These are phyloP conservation scores for Colletotrichum truncatum DNA, from an alignment of 2,329 filamentous ascomycete species.

Conservation along the genomic window DNA sequence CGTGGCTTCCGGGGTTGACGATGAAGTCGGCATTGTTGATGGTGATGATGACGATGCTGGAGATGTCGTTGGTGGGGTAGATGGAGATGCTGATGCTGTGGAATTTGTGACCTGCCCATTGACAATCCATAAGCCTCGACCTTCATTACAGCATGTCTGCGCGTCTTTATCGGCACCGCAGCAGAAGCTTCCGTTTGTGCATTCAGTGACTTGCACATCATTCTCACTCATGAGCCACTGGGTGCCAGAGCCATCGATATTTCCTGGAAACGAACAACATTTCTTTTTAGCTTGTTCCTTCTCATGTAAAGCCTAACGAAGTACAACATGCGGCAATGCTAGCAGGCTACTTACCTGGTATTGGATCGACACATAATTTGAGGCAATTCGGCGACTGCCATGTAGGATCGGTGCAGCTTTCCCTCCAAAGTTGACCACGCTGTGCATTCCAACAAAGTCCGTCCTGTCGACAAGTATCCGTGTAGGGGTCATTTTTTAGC, in stretches of 20 bases:
- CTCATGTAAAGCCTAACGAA: too few relatives aligned
- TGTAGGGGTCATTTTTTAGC: not conserved
- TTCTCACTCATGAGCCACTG: too few relatives aligned
- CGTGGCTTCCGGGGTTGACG: too few relatives aligned
- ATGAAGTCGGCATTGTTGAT: too few relatives aligned
- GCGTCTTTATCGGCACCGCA: not conserved
- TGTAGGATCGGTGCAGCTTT: constrained; percentile 31
- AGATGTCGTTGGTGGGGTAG: not conserved
- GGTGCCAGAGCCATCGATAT: not conserved
- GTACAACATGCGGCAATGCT: too few relatives aligned
- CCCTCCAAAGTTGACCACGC: constrained; percentile 12
- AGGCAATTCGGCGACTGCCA: constrained; percentile 33
- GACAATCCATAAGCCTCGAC: not conserved
- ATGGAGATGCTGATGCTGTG: not conserved
- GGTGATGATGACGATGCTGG: not conserved
- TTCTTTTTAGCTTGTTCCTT: not conserved
- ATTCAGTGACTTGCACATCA: not conserved
- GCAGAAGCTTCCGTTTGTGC: not conserved
- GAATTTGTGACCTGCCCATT: not conserved
- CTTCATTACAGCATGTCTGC: not conserved
- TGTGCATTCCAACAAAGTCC: constrained; percentile 9
- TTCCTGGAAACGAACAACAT: too few relatives aligned
- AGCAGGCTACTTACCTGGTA: too few relatives aligned
- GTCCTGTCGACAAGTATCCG: not conserved
- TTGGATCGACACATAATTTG: constrained; percentile 25